Evolutionary conservation across 176 grass and related monocot species (phyloP), one percentile per base, ranked within the genome.

Genomic region (Aegilops longissima): DNA sequence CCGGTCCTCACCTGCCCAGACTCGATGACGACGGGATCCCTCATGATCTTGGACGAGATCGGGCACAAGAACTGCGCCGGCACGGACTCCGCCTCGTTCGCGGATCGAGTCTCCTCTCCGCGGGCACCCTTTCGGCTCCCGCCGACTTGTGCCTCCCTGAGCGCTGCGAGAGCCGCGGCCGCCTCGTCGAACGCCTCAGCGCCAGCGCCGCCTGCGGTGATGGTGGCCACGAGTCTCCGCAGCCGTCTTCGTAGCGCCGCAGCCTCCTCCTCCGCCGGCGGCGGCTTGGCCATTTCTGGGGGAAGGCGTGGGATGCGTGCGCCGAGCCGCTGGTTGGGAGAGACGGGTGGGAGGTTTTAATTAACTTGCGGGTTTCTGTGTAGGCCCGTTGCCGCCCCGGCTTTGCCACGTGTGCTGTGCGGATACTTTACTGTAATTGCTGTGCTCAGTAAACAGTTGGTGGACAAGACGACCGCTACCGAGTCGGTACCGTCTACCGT

Each of bases 11-110:
- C 95, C 95, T 98, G 85, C 29, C 95, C 95, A 18, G 95, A 93
- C 34, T 90, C 89, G 54, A 93, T 67, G 74, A 98, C 75, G 66
- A 98, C 95, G 58, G 93, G 95, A 78, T 98, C 93, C 77, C 59
- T 85, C 95, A 98, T 98, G 66, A 95, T 80, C 58, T 80, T 88
- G 42, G 84, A 81, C 3, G 95, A 98, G 42, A 98, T 91, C 70
- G 95, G 91, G 82, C 95, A 98, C 7, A 95, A 44, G 80, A 95
- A 95, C 56, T 87, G 72, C 83, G 89, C 42, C 3, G 95, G 95
- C 76, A 45, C 81, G 20, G 39, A 73, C 4, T 68, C 77, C 6
- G 68, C 74, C 38, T 70, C 77, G 63, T 58, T 66, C 59, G 59
- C 21, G 33, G 56, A n/a, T 12, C 16, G 30, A 33, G 59, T 38